Base-by-base conservation (phyloP, 345 rosid genomes). In the Cardamine resedifolia region DNA sequence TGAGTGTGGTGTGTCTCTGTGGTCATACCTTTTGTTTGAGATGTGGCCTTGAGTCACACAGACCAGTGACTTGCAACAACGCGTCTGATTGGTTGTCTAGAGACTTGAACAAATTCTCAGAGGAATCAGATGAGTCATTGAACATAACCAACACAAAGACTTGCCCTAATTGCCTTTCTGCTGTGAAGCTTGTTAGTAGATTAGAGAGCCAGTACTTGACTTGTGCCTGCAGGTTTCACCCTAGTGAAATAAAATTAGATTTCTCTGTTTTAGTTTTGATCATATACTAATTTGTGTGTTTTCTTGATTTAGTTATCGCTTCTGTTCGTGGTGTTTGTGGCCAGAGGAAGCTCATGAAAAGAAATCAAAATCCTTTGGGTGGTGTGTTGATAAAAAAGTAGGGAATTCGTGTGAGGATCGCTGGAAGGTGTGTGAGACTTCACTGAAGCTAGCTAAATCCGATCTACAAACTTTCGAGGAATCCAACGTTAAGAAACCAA, bases 1-100 rank as follows among this genome's bases (percentile, higher is more conserved):
- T 58, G 5, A 48, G 39, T 21, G 71, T 69, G 10, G 70, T 76
- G 64, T 76, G 79, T 61, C 43, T 62, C 4, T 76, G 79, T 27
- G 64, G 74, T 27, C 34, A 69, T 14, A 62, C 33, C 26, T 76
- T 76, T n/a, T 76, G 79, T 5, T 69, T 74, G 65, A 55, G 64
- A 44, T 76, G 79, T 10, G 49, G 4, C 7, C 50, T 53, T 34
- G 75, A 76, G 59, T 62, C 79, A 9, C 79, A 76, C 23, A 55
- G 11, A 47, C 79, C 75, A 7, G 70, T 76, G 64, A 76, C 79
- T 0, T 76, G 79, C 58, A 76, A 76, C 70, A 76, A 69, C 43
- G 75, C 74, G 0, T 55, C 70, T 31, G 64, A 33, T 36, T 76
- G 79, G 79, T 33, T 73, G 33, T 9, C 10, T 58, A 27, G 10